A percentile compares a stretch with the other conserved stretches of the same genome.
Evolutionary conservation across 2,329 filamentous ascomycete species (phyloP).

Genomic region (Fusarium protoensiforme): DNA sequence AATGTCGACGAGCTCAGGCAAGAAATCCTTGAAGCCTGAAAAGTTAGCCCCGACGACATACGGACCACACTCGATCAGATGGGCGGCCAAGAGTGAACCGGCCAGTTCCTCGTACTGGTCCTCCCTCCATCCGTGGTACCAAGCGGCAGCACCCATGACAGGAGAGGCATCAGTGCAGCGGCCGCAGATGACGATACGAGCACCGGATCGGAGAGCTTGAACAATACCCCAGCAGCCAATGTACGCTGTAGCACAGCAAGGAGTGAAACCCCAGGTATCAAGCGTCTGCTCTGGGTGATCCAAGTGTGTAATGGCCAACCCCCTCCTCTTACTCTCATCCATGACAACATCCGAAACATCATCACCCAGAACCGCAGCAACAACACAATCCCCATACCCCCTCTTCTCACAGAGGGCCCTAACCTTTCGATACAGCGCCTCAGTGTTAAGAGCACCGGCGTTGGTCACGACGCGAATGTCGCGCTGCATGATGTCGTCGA

Average conservation of each 20-base stretch:
- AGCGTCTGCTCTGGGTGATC: slow-evolving; percentile 45
- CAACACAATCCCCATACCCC: slow-evolving; percentile 44
- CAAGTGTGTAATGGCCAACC: slow-evolving; percentile 38
- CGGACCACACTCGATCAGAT: slow-evolving; percentile 64
- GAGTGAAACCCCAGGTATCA: slow-evolving; percentile 44
- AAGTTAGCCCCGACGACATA: slow-evolving; percentile 68
- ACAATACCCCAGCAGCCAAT: slow-evolving; percentile 62
- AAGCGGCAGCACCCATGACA: slow-evolving; percentile 66
- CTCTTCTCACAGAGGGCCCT: slow-evolving; percentile 44
- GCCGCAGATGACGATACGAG: slow-evolving; percentile 61
- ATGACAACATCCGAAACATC: slow-evolving; percentile 48
- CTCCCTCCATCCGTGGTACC: slow-evolving; percentile 64
- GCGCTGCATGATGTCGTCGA: slow-evolving; percentile 48
- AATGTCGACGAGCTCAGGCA: slow-evolving; percentile 44
- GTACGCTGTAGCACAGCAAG: slow-evolving; percentile 53
- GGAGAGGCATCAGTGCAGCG: slow-evolving; percentile 61
- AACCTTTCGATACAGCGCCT: slow-evolving; percentile 45
- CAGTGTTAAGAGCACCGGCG: slow-evolving; percentile 53
- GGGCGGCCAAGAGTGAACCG: slow-evolving; percentile 61
- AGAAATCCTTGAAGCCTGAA: slow-evolving; percentile 55
- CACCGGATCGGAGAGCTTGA: slow-evolving; percentile 53
- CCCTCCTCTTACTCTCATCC: slow-evolving; percentile 18
- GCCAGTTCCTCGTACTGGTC: slow-evolving; percentile 61
- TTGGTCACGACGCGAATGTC: slow-evolving; percentile 54
- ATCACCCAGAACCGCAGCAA: slow-evolving; percentile 53